Base-by-base conservation (phyloP, 1,284 basidiomycete species). In the Cronartium ribicola region DNA sequence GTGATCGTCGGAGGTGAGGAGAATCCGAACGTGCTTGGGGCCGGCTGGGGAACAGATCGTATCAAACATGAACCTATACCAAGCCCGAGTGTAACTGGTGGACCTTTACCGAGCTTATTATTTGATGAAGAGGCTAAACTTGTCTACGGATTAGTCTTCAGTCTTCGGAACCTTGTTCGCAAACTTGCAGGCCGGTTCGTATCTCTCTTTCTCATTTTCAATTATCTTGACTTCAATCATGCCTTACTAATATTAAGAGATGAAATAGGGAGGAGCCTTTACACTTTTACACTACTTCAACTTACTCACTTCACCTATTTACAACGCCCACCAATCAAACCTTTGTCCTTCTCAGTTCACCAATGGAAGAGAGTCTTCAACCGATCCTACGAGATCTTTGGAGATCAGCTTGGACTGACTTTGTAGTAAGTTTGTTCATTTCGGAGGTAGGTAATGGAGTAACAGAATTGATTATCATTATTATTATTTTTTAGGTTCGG, bases 121-220 rank as follows among this genome's bases (percentile, higher is more conserved):
- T 97, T 99, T 77, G 94, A 98, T 80, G 95, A 99, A 82, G 94
- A 99, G 82, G 89, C 91, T 1, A 99, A 99, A 82, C 86, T 98
- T 69, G 94, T 98, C 0, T 98, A 98, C 80, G 96, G 96, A 75
- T 91, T 98, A 60, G 86, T 98, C 20, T 85, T 97, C 69, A 95
- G 92, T 6, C 81, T 98, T 77, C 84, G 93, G 70, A 95, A 94
- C 81, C 94, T 98, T 92, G 85, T 94, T 80, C 94, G 90, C 84
- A 98, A 96, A 83, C 82, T 99, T 13, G 67, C 64, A 6, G 76
- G 77, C 39, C 36, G 51, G 70, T 65, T 37, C 37, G 67, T 11
- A 44, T 44, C 22, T 65, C 22, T 67, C 48, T 7, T 37, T 10
- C 62, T 40, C 17, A 71, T 60, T 44, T 13, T 29, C 8, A 55